These are phyloP conservation scores for Gentiana straminea DNA, from an alignment of 257 asterid species.

Conservation along the genomic window DNA sequence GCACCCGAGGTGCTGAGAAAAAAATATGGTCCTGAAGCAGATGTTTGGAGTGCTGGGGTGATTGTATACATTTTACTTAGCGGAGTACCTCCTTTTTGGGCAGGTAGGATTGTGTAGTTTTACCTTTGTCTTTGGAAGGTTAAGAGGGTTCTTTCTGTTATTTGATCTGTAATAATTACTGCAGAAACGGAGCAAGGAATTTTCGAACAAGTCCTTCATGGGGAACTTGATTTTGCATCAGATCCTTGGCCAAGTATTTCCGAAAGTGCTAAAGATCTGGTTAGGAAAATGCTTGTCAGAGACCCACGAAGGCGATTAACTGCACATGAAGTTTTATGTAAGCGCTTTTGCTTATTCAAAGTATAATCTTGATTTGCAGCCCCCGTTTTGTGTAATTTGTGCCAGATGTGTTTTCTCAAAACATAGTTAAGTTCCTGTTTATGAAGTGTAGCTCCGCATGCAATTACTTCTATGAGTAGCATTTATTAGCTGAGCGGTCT, in stretches of 20 bases:
- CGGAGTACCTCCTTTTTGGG: slow-evolving; percentile 98
- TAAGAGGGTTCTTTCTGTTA: background rate
- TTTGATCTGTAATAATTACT: background rate
- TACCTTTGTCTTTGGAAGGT: background rate
- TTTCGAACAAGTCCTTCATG: slow-evolving; percentile 87
- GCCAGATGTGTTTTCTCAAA: too few relatives aligned
- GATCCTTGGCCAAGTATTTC: slow-evolving; percentile 98
- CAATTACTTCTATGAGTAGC: too few relatives aligned
- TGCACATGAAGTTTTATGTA: slow-evolving; percentile 89
- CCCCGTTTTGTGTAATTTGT: too few relatives aligned
- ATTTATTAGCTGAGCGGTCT: too few relatives aligned
- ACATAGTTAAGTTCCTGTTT: too few relatives aligned
- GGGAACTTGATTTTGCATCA: slow-evolving; percentile 80
- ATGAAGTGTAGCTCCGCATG: too few relatives aligned
- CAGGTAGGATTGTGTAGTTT: slow-evolving; percentile 43
- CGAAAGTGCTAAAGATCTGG: slow-evolving; percentile 77
- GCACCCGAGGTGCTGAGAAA: slow-evolving; percentile 93
- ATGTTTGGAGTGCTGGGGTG: slow-evolving; percentile 98
- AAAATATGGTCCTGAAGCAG: slow-evolving; percentile 88
- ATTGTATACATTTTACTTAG: slow-evolving; percentile 85
- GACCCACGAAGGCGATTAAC: slow-evolving; percentile 80
- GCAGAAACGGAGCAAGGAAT: slow-evolving; percentile 84
- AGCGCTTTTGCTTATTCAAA: slow-evolving; percentile 19
- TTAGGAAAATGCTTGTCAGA: slow-evolving; percentile 78
- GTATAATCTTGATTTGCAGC: too few relatives aligned